Base-by-base conservation (phyloP, 2,329 filamentous ascomycete genomes). In the Diaporthe nobilis region DNA sequence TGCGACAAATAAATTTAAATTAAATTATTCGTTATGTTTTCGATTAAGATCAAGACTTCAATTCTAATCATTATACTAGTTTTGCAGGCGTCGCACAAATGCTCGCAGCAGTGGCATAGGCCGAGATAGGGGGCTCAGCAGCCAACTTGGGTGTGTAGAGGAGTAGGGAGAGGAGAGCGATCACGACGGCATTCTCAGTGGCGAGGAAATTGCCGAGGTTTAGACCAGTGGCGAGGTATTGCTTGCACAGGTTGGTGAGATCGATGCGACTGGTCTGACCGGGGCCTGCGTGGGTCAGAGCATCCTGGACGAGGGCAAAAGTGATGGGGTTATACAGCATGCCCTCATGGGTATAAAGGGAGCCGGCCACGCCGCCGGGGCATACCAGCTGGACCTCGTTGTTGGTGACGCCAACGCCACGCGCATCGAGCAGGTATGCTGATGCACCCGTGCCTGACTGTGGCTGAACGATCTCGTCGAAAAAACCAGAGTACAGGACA, bases 381-480 rank as follows among this genome's bases (percentile, higher is more conserved):
- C 88, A 76, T 90, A 89, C 0, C 84, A 61, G 77, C 75, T 90
- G 88, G 0, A 90, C 80, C 72, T 90, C 85, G 58, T 85, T 86
- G 79, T 90, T 90, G 0, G 86, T 85, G 1, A 88, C 87, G 17
- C 81, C 88, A 4, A 89, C 85, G 6, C 79, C 80, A 6, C 84
- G 84, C 0, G 79, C 81, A 71, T 89, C 85, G n/a, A 81, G 73
- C 9, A 88, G 80, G 75, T 81, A 86, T 0, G 85, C 88, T 0
- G 88, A 90, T 0, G 89, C 89, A 3, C 80, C 78, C 0, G 81
- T 81, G 4, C 87, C 89, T 39, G 78, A 78, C 80, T 89, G 86
- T 1, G 88, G 89, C 80, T 90, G 80, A 2, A 90, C 88, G 70
- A 91, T 83, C 78, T 90, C 86, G 77, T 91, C 88, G 53, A 55